Evolutionary conservation across 1,284 basidiomycete species (phyloP), one percentile per base, ranked within the genome.

Genomic region (Apiotrichum veenhuisii): DNA sequence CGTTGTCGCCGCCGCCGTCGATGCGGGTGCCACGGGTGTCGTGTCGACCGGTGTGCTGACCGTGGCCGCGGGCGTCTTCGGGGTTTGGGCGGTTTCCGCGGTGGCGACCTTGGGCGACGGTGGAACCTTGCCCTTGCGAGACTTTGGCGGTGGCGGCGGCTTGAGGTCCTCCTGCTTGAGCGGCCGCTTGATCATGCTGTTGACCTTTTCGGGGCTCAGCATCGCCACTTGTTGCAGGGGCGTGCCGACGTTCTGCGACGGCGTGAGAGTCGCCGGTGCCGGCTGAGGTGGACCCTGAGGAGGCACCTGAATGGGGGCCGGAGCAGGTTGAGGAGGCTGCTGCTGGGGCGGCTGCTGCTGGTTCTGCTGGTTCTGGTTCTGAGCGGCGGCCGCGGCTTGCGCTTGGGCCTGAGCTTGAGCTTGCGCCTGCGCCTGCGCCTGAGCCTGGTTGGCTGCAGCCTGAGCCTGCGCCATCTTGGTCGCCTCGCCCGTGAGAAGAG

Each of bases 111-210:
- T 50, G 25, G 49, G 49, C n/a, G 49, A 50, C 9, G 49, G 49
- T 9, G 37, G 37, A 8, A 50, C 40, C 40, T 52, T 40, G 52
- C 26, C 26, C 57, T 26, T 57, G 51, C 20, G 60, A n/a, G 38
- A 48, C 45, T 58, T 58, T 1, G 60, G 60, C 5, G 55, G 52
- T 1, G 60, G 60, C 2, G 60, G 60, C 0, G 60, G 60, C 41
- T 62, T 62, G n/a, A 62, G 52, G 48, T 62, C 60, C 41, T 62
- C 60, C 49, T 58, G 60, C 60, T 62, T 62, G 18, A 62, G 40
- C 14, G 60, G 60, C 4, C 60, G 54, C 60, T 62, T 62, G 40
- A 62, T 62, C 40, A 62, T 55, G 49, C 58, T 62, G 57, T 62
- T 62, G 44, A 62, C 51, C 27, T 56, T 45, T 47, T 62, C 60